Evolutionary conservation across 1,284 basidiomycete genomes (phyloP), one percentile per base, ranked within the genome.

Genomic region (Microbotryum intermedium): DNA sequence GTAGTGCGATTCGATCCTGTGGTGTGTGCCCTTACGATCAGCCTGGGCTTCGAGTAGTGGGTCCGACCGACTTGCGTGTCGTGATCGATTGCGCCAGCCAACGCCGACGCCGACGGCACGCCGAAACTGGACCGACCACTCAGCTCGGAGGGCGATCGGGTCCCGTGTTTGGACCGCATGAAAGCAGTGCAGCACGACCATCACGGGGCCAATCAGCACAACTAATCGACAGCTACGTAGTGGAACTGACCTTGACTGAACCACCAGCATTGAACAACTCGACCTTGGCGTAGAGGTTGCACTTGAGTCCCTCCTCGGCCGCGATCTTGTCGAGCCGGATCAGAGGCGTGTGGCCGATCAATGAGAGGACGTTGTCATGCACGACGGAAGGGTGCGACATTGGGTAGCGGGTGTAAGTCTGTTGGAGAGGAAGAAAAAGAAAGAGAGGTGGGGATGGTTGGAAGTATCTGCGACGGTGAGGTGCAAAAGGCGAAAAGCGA

Each of bases 221-320:
- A 26, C 20, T 9, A 18, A 54, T 11, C 18, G 34, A 23, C 13
- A 23, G n/a, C n/a, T 20, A 29, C 16, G 34, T 9, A 5, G 34
- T 39, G 20, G 4, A 16, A 42, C 93, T 80, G 74, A 97, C 94
- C 78, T 98, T 98, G 66, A 97, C 87, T 5, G 88, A 91, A 1
- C 94, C 94, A 13, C 94, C 94, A 3, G 84, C 85, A 26, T 90
- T 94, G 71, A 89, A 83, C 74, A 83, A 95, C 72, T 98, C 94
- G 50, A 87, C 81, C 76, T 97, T 97, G 30, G 82, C 93, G 72
- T 90, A 76, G 25, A 97, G 79, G 75, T 95, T 97, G 78, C 94
- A 97, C 74, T 86, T 84, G 54, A 97, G 76, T 1, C 84, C 87
- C 67, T 91, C 81, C 43, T 81, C 79, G 45, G 79, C 75, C 7